Base-by-base conservation (phyloP, 164 flowering plant species). In the Liriodendron chinense region DNA sequence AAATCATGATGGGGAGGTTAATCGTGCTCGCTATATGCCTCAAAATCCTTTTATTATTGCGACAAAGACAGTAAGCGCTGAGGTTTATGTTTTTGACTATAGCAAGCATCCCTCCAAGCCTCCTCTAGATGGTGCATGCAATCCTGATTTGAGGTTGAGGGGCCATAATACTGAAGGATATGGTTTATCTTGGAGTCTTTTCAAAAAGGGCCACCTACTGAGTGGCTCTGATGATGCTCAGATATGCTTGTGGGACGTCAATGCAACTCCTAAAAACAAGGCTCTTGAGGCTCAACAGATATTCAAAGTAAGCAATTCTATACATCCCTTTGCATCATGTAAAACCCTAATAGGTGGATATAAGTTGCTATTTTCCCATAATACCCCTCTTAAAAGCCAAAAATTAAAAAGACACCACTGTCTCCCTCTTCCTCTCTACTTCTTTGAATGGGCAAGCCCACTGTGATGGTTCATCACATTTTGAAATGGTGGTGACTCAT, bases 201-300 rank as follows among this genome's bases (percentile, higher is more conserved):
- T 89, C 78, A 96, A 92, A 81, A 85, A 91, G 76, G 99, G 98
- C 9, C 89, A 94, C 84, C 73, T 96, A 65, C 78, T 96, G 66
- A 96, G 99, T 82, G 99, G 99, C 74, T 96, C 99, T 73, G 96
- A 96, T 86, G 98, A 96, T 87, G 94, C 98, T 75, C 97, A 96
- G 80, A 96, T 94, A 61, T 96, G 99, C 78, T 80, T 96, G 76
- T 96, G 99, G 99, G 98, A 96, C 77, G 84, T 91, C 18, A 90
- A 88, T 82, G 90, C 89, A 12, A 85, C 90, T 81, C 97, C 99
- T 7, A 92, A 89, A 76, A 91, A 92, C 79, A 96, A 94, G 82
- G 76, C 89, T 70, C 92, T 96, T 16, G 99, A 96, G 70, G 99
- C 99, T n/a, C 84, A 78, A 84, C 92, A 92, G 61, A 96, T 90